These are phyloP conservation scores for Ascochyta clinopodiicola DNA, from an alignment of 2,329 filamentous ascomycete species.

Conservation along the genomic window DNA sequence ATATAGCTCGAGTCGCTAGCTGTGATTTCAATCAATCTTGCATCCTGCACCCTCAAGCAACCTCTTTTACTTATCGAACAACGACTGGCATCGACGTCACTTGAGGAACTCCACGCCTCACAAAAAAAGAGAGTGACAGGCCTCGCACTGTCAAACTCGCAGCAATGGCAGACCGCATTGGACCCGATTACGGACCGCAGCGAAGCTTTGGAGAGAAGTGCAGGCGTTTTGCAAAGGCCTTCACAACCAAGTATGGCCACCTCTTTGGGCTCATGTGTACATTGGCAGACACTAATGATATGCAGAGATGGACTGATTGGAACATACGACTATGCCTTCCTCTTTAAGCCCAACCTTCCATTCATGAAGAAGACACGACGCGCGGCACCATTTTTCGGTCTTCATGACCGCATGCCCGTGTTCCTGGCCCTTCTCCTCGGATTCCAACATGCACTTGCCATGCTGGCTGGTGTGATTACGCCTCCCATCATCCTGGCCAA, in stretches of 20 bases:
- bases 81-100: background rate
- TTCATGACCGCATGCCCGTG: constrained; percentile 79
- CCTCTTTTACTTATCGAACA: background rate
- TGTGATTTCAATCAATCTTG: background rate
- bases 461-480: constrained; percentile 73
- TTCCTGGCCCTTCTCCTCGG: constrained; percentile 76
- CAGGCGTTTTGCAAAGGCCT: constrained; percentile 51
- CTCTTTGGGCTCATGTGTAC: background rate
- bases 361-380: constrained; percentile 72
- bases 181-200: constrained; percentile 50
- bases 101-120: constrained; percentile 17
- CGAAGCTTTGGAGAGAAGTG: constrained; percentile 51
- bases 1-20: background rate
- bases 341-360: constrained; percentile 82
- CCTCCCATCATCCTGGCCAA: constrained; percentile 75
- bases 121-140: constrained; percentile 17
- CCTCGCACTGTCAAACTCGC: constrained; percentile 7
- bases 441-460: constrained; percentile 79
- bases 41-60: background rate
- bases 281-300: constrained; percentile 17
- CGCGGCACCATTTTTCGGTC: constrained; percentile 82
- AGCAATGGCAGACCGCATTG: constrained; percentile 51
- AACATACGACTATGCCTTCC: constrained; percentile 86
- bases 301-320: constrained; percentile 76
- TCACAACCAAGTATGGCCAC: constrained; percentile 56